Percentiles rank a stretch among this genome's conserved stretches.
Evolutionary conservation across 306 rosid species (phyloP).

Genomic region (Dryas alaskensis): DNA sequence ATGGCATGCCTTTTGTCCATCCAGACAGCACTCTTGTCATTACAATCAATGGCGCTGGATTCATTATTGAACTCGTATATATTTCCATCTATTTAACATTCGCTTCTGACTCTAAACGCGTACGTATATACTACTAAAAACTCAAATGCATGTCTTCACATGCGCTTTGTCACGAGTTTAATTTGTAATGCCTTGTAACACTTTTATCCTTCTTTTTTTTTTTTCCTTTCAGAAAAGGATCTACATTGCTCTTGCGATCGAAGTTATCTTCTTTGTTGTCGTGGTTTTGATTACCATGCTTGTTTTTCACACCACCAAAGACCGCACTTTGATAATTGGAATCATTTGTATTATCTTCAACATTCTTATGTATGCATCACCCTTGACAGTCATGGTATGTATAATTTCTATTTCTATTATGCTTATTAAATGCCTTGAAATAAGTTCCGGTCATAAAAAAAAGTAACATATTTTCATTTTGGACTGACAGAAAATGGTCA

Average conservation of each 20-base stretch:
- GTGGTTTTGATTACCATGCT: conserved; percentile 33
- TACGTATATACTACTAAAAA: conserved; percentile 17
- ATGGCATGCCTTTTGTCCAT: conserved; percentile 63
- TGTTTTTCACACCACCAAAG: conserved; percentile 21
- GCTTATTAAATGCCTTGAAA: no score
- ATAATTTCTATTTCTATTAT: background rate
- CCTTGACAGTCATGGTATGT: conserved; percentile 82
- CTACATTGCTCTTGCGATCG: conserved; percentile 28
- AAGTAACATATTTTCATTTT: background rate
- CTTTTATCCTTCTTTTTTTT: background rate
- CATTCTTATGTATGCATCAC: conserved; percentile 70
- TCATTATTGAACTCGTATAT: conserved; percentile 43
- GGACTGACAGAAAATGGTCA: conserved; percentile 48
- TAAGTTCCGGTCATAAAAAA: no score
- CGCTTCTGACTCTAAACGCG: conserved; percentile 45
- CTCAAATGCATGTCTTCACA: no score
- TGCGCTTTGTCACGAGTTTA: no score
- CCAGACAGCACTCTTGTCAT: conserved; percentile 54
- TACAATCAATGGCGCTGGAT: conserved; percentile 62
- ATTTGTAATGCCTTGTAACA: no score
- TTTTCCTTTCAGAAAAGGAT: conserved; percentile 50
- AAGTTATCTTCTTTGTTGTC: conserved; percentile 29
- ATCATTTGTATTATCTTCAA: conserved; percentile 56
- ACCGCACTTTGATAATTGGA: conserved; percentile 46
- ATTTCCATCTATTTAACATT: conserved; percentile 38